phyloP scores from a whole-genome alignment of 208 protist species.

The Herpetomonas tarakana region DNA sequence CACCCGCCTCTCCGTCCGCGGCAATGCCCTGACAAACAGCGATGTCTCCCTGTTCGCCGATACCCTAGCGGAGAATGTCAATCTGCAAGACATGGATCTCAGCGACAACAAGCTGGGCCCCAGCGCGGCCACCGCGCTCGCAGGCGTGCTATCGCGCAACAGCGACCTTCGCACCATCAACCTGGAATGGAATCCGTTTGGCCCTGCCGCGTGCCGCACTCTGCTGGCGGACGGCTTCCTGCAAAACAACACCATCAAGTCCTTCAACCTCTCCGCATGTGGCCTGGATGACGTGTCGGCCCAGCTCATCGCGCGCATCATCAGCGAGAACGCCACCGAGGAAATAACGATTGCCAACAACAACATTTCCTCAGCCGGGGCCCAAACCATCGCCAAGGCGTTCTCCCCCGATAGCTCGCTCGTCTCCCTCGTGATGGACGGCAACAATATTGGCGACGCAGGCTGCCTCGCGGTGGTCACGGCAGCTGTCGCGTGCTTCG shows the following conservation, averaged over 20 bases:
- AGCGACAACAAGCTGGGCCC: conserved; percentile 87
- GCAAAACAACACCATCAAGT: conserved; percentile 88
- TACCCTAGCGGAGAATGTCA: conserved; percentile 74
- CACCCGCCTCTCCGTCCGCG: conserved; percentile 49
- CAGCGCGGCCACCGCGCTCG: conserved; percentile 65
- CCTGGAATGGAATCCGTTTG: conserved; percentile 89
- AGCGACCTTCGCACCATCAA: conserved; percentile 83
- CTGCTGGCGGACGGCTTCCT: conserved; percentile 78
- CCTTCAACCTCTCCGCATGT: conserved; percentile 80
- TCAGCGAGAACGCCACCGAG: conserved; percentile 86
- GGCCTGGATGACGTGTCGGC: conserved; percentile 77
- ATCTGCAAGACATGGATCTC: conserved; percentile 73
- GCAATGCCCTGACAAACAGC: conserved; percentile 72
- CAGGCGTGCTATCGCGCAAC: conserved; percentile 74
- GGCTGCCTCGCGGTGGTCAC: conserved; percentile 69
- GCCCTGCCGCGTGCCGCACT: conserved; percentile 42
- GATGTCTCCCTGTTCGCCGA: conserved; percentile 71
- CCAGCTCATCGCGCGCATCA: conserved; percentile 60
- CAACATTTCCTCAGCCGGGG: conserved; percentile 66
- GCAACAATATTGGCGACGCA: conserved; percentile 73
- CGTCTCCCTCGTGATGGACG: conserved; percentile 68
- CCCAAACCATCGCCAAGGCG: conserved; percentile 71
- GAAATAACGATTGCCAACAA: conserved; percentile 90
- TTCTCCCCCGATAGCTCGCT: conserved; percentile 74
- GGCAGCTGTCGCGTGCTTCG: conserved; percentile 1